These are phyloP conservation scores for Sugiyamaella lignohabitans DNA, from an alignment of 805 yeast genomes.

Conservation along the genomic window DNA sequence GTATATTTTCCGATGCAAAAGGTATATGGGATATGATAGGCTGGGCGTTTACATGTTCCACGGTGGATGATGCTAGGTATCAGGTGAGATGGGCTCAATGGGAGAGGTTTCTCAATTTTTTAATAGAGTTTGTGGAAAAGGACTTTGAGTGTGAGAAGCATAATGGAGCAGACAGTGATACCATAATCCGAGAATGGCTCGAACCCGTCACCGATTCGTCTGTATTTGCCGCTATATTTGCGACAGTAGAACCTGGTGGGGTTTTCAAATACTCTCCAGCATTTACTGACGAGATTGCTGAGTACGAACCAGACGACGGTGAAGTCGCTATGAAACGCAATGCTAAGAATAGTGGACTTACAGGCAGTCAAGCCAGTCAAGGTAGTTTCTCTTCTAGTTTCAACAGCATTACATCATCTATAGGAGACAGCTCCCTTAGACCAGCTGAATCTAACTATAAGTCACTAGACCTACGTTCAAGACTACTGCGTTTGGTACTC, in stretches of 20 bases:
- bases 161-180: slow-evolving; percentile 1
- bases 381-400: too few relatives aligned
- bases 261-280: not conserved
- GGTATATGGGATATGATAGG: slow-evolving; percentile 15
- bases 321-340: not conserved
- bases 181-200: slow-evolving; percentile 6
- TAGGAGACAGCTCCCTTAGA: not conserved
- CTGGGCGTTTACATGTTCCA: slow-evolving; percentile 15
- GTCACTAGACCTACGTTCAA: not conserved
- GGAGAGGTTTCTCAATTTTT: slow-evolving; percentile 7
- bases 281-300: not conserved
- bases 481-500: not conserved
- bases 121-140: slow-evolving; percentile 9
- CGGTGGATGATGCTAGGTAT: slow-evolving; percentile 7
- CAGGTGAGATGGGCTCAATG: slow-evolving; percentile 12
- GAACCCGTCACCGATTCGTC: not conserved
- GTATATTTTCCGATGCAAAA: slow-evolving; percentile 4
- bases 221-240: slow-evolving; percentile 8
- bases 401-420: too few relatives aligned
- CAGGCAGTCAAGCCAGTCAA: too few relatives aligned
- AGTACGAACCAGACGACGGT: not conserved
- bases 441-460: not conserved
- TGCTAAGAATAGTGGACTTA: too few relatives aligned
- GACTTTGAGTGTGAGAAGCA: too few relatives aligned
- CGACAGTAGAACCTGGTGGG: slow-evolving; percentile 2